Conservation (phyloP, 1,139 yeast species). For the Diutina scorzettiae region DNA sequence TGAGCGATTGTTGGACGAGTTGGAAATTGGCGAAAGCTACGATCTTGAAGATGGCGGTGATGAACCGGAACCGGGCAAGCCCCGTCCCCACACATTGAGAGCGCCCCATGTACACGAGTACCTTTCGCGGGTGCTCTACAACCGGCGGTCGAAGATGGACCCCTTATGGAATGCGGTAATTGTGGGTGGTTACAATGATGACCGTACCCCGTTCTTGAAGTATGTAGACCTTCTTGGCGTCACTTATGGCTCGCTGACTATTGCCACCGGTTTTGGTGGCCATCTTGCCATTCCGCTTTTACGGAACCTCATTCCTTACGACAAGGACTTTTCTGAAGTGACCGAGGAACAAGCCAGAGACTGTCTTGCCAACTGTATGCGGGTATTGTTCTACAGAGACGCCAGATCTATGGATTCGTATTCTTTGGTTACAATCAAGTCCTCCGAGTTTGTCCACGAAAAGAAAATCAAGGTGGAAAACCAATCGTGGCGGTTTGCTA, state of each 20-base stretch:
- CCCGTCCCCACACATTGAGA: conserved; percentile 39
- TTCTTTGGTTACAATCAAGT: conserved; percentile 64
- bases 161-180: conserved; percentile 94
- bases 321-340: conserved; percentile 60
- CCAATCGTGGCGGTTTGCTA: conserved; percentile 90
- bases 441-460: conserved; percentile 40
- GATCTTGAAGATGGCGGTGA: conserved; percentile 66
- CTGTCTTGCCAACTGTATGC: conserved; percentile 77
- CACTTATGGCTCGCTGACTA: conserved; percentile 73
- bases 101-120: conserved; percentile 88
- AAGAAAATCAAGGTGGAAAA: conserved; percentile 54
- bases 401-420: conserved; percentile 87
- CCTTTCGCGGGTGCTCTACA: conserved; percentile 71
- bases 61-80: neutral
- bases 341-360: conserved; percentile 65
- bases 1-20: conserved; percentile 61
- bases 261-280: conserved; percentile 96
- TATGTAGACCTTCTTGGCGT: conserved; percentile 91
- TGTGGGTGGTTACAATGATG: conserved; percentile 80
- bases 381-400: conserved; percentile 89
- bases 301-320: conserved; percentile 73
- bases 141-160: conserved; percentile 83
- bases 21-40: conserved; percentile 59
- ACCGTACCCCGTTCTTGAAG: conserved; percentile 54
- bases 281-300: conserved; percentile 88